Percentiles rank a stretch among this genome's conserved stretches.
Evolutionary conservation across 768 basidiomycete species (phyloP).

Genomic region (Pilatotrama ljubarskyi): DNA sequence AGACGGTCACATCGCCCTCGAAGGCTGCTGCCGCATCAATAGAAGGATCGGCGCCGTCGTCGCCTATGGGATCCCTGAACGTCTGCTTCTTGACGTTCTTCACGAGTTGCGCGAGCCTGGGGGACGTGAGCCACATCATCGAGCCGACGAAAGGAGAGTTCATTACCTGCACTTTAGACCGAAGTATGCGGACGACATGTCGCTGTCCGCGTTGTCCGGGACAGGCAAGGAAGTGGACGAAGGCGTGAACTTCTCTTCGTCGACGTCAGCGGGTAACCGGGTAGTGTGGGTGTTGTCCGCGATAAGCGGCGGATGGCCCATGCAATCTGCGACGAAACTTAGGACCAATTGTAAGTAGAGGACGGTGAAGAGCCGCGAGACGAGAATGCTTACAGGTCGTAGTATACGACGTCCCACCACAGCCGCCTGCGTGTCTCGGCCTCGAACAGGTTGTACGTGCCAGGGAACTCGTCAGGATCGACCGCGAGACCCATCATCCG

Average conservation of each 20-base stretch:
- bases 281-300: slow-evolving; percentile 55
- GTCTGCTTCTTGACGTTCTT: slow-evolving; percentile 59
- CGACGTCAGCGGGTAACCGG: slow-evolving; percentile 55
- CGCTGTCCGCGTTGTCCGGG: slow-evolving; percentile 26
- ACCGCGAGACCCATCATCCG: slow-evolving; percentile 60
- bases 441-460: slow-evolving; percentile 49
- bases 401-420: slow-evolving; percentile 82
- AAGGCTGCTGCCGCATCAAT: slow-evolving; percentile 62
- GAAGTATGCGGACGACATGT: slow-evolving; percentile 47
- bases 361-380: not conserved
- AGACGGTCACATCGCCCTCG: slow-evolving; percentile 57
- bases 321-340: slow-evolving; percentile 70
- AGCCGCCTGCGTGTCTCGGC: slow-evolving; percentile 54
- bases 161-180: slow-evolving; percentile 61
- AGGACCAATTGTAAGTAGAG: not conserved
- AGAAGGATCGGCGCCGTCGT: slow-evolving; percentile 40
- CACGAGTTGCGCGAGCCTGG: slow-evolving; percentile 62
- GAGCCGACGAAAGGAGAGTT: not conserved
- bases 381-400: slow-evolving; percentile 61
- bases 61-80: slow-evolving; percentile 37
- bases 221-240: slow-evolving; percentile 46
- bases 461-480: slow-evolving; percentile 56
- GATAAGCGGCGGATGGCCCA: slow-evolving; percentile 64
- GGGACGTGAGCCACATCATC: not conserved
- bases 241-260: slow-evolving; percentile 53